A percentile compares a stretch with the other conserved stretches of the same genome.
phyloP scores from a whole-genome alignment of 139 green algal species.

The Eudorina sp. region DNA sequence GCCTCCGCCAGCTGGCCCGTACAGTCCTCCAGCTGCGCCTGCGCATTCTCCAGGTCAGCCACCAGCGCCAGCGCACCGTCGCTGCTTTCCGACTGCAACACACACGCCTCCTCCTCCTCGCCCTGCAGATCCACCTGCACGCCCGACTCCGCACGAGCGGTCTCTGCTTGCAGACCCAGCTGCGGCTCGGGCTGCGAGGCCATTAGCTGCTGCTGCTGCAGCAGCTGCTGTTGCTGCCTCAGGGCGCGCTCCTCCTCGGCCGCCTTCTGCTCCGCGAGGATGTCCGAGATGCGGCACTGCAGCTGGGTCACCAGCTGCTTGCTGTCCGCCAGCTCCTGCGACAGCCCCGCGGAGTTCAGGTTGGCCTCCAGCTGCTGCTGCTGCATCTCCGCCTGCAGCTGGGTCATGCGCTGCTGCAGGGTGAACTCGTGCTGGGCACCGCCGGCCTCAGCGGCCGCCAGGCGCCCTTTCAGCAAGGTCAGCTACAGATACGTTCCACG shows the following conservation, averaged over 20 bases:
- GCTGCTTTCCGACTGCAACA: neutral
- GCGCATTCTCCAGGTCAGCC: neutral
- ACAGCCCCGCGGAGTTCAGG: neutral
- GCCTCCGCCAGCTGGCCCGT: neutral
- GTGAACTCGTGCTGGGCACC: neutral
- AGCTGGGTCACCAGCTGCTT: neutral
- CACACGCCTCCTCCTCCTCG: neutral
- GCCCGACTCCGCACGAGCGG: neutral
- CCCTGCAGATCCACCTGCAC: neutral
- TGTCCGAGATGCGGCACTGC: neutral
- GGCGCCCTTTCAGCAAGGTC: constrained; percentile 16
- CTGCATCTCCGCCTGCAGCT: neutral
- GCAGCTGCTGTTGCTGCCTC: neutral
- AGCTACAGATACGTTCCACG: no score
- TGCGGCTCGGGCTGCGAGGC: neutral
- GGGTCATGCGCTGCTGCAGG: neutral
- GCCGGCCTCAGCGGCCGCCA: neutral
- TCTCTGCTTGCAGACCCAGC: neutral
- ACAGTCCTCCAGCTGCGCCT: neutral
- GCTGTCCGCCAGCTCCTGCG: neutral
- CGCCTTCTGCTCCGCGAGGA: neutral
- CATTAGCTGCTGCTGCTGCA: neutral
- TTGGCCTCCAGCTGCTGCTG: neutral
- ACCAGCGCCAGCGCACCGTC: neutral
- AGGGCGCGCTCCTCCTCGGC: no score